Evolutionary conservation across 2,329 filamentous ascomycete genomes (phyloP), one percentile per base, ranked within the genome.

Genomic region (Penicillium sp.): DNA sequence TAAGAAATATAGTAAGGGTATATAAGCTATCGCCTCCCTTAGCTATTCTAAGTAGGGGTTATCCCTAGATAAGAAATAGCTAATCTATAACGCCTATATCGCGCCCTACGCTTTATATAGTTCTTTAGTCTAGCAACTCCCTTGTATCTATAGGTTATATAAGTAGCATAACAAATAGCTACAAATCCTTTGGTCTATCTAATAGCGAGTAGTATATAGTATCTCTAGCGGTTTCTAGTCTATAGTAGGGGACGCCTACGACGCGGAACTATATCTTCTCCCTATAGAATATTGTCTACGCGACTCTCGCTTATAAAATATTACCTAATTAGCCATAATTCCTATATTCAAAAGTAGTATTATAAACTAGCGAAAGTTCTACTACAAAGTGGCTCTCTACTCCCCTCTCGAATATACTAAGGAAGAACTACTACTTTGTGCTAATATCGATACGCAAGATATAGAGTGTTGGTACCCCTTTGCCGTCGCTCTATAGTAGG

Each of bases 221-320:
- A 26, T 34, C 32, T 23, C 32, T 9, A 25, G 31, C 1, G 37
- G 15, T 3, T 34, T 39, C 26, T 31, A 31, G 26, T 34, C 37
- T 34, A 39, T 26, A 6, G 31, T 31, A n/a, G 37, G 37, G 15
- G 37, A 30, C 6, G 37, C 37, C 4, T 16, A 34, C 17, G 37
- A 39, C 28, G n/a, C 35, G 1, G 37, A 39, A 39, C 3, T 31
- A 26, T 26, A 39, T 31, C 31, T 35, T 0, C 37, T 39, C 26
- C 37, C 37, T 17, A 31, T 39, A 18, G 25, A 39, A 27, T 31
- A 39, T 8, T 26, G 31, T 35, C 32, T 40, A 0, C 26, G 35
- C 31, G 31, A 35, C 35, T 31, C 37, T 0, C n/a, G n/a, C n/a
- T n/a, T n/a, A n/a, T n/a, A n/a, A n/a, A n/a, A n/a, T n/a, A n/a